Percentiles rank a stretch among this genome's conserved stretches.
Conservation (phyloP, 495 filamentous ascomycete genomes). For the Aspergillus indologenus region DNA sequence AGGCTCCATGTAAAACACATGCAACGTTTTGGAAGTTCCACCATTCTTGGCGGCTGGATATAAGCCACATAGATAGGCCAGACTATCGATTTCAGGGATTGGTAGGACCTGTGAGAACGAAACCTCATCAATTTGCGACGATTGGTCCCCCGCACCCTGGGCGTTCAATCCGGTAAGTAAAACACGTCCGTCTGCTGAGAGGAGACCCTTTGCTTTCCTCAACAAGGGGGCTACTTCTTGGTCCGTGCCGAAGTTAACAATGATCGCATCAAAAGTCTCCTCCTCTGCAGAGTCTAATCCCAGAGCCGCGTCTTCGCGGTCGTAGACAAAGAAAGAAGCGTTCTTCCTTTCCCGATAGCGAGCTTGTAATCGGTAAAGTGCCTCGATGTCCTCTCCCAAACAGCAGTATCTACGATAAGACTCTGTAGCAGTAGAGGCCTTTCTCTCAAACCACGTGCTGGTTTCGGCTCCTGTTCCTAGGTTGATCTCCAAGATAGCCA, state of each 20-base stretch:
- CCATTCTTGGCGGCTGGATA: background rate
- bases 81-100: background rate
- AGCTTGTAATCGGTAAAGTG: background rate
- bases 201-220: background rate
- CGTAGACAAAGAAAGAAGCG: background rate
- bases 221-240: background rate
- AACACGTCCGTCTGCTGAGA: background rate
- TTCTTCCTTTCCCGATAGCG: background rate
- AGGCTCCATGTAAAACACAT: slow-evolving; percentile 1
- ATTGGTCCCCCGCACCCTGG: background rate
- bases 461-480: slow-evolving; percentile 41
- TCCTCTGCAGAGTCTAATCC: background rate
- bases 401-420: background rate
- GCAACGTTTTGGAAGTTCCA: background rate
- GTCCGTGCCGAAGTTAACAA: background rate
- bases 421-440: background rate
- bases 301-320: background rate
- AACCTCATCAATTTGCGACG: background rate
- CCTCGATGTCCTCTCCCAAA: background rate
- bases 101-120: background rate
- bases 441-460: slow-evolving; percentile 23
- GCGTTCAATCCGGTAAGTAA: background rate
- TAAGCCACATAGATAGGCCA: background rate
- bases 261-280: slow-evolving; percentile 9
- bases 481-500: slow-evolving; percentile 26